These are phyloP conservation scores for Penicillium canescens DNA, from an alignment of 495 filamentous ascomycete genomes.

Conservation along the genomic window DNA sequence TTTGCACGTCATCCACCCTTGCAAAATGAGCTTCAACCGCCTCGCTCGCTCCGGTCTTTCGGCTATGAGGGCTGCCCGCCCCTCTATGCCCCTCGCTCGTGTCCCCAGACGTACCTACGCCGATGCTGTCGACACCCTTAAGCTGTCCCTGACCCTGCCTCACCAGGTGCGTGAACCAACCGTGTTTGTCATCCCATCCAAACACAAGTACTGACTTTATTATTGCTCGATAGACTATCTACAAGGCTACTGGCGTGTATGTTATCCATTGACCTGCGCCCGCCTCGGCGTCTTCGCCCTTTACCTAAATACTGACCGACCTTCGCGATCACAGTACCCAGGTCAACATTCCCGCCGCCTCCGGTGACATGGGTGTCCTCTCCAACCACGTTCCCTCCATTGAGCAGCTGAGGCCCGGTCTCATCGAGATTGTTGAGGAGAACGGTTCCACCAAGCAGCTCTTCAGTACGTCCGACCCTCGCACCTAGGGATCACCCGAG, in stretches of 20 bases:
- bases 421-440: conserved; percentile 96
- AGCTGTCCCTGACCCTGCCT: conserved; percentile 93
- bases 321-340: conserved; percentile 68
- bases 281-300: conserved; percentile 6
- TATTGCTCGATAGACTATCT: conserved; percentile 59
- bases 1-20: conserved; percentile 38
- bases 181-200: conserved; percentile 7
- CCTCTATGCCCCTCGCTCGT: conserved; percentile 66
- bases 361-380: conserved; percentile 98
- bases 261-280: conserved; percentile 13
- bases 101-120: conserved; percentile 87
- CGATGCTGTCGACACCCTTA: conserved; percentile 96
- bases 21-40: conserved; percentile 85
- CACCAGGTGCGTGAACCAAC: conserved; percentile 78
- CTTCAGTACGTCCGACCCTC: conserved; percentile 75
- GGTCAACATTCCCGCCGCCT: conserved; percentile 98
- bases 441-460: conserved; percentile 90
- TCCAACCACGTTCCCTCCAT: conserved; percentile 99
- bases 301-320: conserved; percentile 36
- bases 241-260: conserved; percentile 75
- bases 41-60: conserved; percentile 84
- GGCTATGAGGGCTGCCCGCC: conserved; percentile 48
- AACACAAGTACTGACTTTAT: conserved; percentile 23
- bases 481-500: conserved; percentile 8
- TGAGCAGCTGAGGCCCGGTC: conserved; percentile 95